phyloP scores from a whole-genome alignment of 176 grass and related monocot species.

The Eleusine indica region DNA sequence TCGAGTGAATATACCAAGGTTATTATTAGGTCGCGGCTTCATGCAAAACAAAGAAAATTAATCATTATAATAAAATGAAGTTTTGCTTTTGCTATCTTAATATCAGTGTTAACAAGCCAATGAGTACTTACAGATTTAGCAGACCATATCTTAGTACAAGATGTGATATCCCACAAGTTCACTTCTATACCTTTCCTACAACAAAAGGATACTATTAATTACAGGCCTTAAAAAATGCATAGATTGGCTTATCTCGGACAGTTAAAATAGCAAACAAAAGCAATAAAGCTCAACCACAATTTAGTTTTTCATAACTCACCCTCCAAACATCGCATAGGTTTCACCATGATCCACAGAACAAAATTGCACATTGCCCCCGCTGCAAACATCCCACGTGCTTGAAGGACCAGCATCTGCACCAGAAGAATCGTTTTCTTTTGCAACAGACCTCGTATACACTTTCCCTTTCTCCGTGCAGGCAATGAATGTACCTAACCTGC shows the following conservation, averaged over 20 bases:
- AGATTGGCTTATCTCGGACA: neutral
- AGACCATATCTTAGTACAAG: conserved; percentile 72
- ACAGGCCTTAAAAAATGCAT: neutral
- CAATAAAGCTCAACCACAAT: neutral
- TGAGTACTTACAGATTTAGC: conserved; percentile 79
- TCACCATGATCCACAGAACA: conserved; percentile 69
- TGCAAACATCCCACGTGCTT: conserved; percentile 77
- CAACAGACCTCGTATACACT: conserved; percentile 60
- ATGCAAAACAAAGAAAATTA: conserved; percentile 32
- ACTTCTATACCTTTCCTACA: conserved; percentile 82
- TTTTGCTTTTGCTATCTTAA: conserved; percentile 1
- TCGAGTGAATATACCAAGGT: conserved; percentile 71
- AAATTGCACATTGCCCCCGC: conserved; percentile 63
- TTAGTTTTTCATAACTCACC: conserved; percentile 55
- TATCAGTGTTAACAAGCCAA: conserved; percentile 25
- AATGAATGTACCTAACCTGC: conserved; percentile 75
- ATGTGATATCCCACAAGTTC: conserved; percentile 88
- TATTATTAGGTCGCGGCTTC: conserved; percentile 82
- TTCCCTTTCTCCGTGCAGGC: conserved; percentile 82
- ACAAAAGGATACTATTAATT: conserved; percentile 19
- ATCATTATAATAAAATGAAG: conserved; percentile 35
- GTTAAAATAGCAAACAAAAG: neutral
- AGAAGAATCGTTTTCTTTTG: conserved; percentile 43
- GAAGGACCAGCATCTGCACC: conserved; percentile 45
- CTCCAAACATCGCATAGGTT: conserved; percentile 86